Evolutionary conservation across 2,329 filamentous ascomycete genomes (phyloP), one percentile per base, ranked within the genome.

Genomic region (Fusarium sp.): DNA sequence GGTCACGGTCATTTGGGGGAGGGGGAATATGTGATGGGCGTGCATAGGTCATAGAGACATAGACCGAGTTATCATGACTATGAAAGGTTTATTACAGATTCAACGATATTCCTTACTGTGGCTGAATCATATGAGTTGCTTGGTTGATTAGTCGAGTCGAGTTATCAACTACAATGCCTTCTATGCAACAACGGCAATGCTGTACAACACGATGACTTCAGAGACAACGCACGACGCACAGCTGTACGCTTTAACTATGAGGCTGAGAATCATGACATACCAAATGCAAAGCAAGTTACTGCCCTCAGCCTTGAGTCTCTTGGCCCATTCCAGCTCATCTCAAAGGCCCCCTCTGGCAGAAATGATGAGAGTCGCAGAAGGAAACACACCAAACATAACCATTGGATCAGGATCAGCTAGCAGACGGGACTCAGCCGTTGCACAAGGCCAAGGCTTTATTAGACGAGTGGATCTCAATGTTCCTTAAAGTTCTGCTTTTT

Each of bases 401-500:
- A 70, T 71, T 68, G 57, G 56, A 66, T 64, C 52, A 64, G 61
- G 53, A 66, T 64, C 52, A 63, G 61, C 65, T 55, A 59, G 61
- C 62, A 56, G 59, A 63, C 56, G 69, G 67, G 59, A 72, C 63
- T 66, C 52, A 73, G 59, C 58, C 61, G 57, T 63, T 58, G 63
- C 43, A 54, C 56, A 68, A 68, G 59, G 68, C 52, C 66, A 68
- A 57, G 66, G 57, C 62, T 56, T 63, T 50, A 60, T 50, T 46
- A 57, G 68, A 69, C 55, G 66, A 74, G 73, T 70, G 71, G 68
- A 68, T 53, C 62, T 59, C 44, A 47, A 58, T 43, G 54, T 70
- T 66, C 68, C 71, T 72, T 66, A 63, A 61, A 61, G 63, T 65
- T 73, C 70, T 75, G 64, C 65, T 66, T 71, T 75, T 73, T 74